Conservation (phyloP, 2,329 filamentous ascomycete genomes). For the Penicillium sp. region DNA sequence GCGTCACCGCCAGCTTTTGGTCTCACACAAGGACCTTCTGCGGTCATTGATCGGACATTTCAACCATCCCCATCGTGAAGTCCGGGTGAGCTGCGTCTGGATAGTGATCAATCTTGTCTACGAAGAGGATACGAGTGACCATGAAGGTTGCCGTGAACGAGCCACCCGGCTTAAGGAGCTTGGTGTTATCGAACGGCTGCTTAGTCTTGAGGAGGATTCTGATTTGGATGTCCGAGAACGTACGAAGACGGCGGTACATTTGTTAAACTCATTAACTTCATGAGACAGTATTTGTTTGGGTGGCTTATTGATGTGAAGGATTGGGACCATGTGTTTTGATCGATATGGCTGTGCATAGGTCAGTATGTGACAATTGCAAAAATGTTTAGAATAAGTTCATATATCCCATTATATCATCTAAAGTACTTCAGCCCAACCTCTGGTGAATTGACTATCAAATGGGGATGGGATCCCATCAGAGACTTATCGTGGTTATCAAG, state of each 20-base stretch:
- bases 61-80: slow-evolving; percentile 70
- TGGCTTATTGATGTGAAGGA: background rate
- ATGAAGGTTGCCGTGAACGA: slow-evolving; percentile 66
- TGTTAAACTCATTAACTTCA: slow-evolving; percentile 56
- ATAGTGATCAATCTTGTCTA: slow-evolving; percentile 84
- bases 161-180: slow-evolving; percentile 70
- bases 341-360: slow-evolving; percentile 2
- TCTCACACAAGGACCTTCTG: slow-evolving; percentile 76
- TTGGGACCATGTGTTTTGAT: background rate
- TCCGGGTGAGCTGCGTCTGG: slow-evolving; percentile 80
- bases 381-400: background rate
- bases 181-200: slow-evolving; percentile 71
- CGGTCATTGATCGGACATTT: slow-evolving; percentile 74
- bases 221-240: slow-evolving; percentile 84
- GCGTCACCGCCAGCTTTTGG: slow-evolving; percentile 75
- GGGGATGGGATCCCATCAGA: too few relatives aligned
- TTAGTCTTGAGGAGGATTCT: slow-evolving; percentile 66
- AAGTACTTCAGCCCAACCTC: too few relatives aligned
- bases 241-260: slow-evolving; percentile 76
- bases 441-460: too few relatives aligned
- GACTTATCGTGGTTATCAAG: slow-evolving; percentile 4
- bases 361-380: slow-evolving; percentile 8
- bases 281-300: background rate
- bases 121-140: slow-evolving; percentile 74
- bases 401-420: background rate